Conservation (phyloP, 1,284 basidiomycete species). For the Afroboletus lepidellus region DNA sequence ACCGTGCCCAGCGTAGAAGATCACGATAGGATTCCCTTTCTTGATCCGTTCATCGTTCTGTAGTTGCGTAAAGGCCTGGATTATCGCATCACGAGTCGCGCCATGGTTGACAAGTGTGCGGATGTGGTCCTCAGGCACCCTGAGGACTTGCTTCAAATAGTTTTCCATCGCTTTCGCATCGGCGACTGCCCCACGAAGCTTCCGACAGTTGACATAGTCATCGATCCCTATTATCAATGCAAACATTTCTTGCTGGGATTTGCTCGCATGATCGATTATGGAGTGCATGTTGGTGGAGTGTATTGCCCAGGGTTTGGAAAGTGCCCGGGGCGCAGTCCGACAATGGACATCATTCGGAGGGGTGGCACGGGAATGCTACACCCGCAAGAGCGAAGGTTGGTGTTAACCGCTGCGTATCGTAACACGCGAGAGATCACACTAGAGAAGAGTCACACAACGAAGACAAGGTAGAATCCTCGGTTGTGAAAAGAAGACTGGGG, state of each 20-base stretch:
- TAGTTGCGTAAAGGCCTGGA: constrained; percentile 50
- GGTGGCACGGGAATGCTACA: constrained; percentile 1
- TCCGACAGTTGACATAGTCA: constrained; percentile 53
- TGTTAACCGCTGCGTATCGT: no score
- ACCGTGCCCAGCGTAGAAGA: constrained; percentile 67
- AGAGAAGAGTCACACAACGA: no score
- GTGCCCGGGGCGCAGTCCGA: not conserved
- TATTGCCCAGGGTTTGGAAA: not conserved
- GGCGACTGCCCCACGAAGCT: constrained; percentile 53
- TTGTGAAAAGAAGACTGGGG: no score
- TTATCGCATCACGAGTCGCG: constrained; percentile 55
- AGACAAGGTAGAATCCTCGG: no score
- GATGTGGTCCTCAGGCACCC: constrained; percentile 54
- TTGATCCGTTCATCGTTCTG: constrained; percentile 53
- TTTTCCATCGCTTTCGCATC: constrained; percentile 52
- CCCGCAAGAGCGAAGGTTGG: no score
- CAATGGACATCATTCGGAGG: not conserved
- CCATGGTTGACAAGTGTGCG: constrained; percentile 48
- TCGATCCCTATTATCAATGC: constrained; percentile 61
- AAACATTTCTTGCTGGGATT: constrained; percentile 35
- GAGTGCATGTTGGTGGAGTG: not conserved
- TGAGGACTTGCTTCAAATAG: constrained; percentile 49
- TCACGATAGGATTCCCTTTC: constrained; percentile 54
- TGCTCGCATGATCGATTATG: not conserved
- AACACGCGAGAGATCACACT: no score